phyloP scores from a whole-genome alignment of 345 rosid genomes.

The Eucalyptus shirleyi region DNA sequence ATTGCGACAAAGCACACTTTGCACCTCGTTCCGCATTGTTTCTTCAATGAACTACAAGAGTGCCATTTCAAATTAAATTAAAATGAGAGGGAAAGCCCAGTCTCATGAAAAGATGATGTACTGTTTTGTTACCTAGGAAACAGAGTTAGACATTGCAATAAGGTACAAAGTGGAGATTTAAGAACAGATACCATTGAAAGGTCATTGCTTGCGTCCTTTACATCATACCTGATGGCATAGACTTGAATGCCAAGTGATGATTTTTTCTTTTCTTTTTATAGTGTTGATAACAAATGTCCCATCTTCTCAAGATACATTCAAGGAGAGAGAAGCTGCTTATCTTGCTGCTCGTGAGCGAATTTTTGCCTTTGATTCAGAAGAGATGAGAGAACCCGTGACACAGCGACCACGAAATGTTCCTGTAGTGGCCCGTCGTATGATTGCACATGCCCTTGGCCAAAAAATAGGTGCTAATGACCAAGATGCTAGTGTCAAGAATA shows the following conservation, averaged over 20 bases:
- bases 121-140: not conserved
- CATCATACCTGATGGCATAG: not conserved
- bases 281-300: constrained; percentile 13
- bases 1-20: not conserved
- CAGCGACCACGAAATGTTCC: constrained; percentile 34
- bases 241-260: not conserved
- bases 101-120: not conserved
- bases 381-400: constrained; percentile 13
- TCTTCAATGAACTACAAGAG: not conserved
- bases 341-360: constrained; percentile 54
- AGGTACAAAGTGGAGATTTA: not conserved
- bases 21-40: not conserved
- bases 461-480: constrained; percentile 1
- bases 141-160: not conserved
- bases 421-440: constrained; percentile 63
- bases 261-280: constrained; percentile 1
- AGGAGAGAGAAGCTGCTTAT: constrained; percentile 62
- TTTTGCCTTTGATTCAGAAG: constrained; percentile 27
- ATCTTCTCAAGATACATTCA: constrained; percentile 12
- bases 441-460: constrained; percentile 69
- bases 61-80: not conserved
- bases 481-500: not conserved
- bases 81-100: not conserved
- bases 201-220: not conserved
- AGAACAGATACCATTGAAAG: not conserved